Conservation (phyloP, 306 rosid genomes). For the Cucurbita ficifolia region DNA sequence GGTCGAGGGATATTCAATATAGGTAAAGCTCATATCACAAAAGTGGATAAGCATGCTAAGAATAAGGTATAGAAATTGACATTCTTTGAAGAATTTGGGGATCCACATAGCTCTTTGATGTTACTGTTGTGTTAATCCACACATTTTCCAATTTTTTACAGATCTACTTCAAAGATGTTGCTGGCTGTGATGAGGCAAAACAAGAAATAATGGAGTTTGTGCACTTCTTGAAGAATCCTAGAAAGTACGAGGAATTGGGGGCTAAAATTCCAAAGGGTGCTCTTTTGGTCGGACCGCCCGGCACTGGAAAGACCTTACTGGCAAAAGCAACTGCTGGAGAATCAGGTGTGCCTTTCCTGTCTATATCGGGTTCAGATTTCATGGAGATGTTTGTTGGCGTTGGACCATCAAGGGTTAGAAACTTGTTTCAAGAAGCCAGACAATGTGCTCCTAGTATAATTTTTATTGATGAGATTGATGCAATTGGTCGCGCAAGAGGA, state of each 20-base stretch:
- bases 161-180: constrained; percentile 85
- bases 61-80: constrained; percentile 42
- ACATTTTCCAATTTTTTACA: constrained; percentile 12
- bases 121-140: neutral
- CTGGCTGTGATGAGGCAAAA: constrained; percentile 97
- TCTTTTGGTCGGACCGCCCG: constrained; percentile 92
- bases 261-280: constrained; percentile 98
- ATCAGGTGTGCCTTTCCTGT: constrained; percentile 89
- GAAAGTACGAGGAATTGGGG: constrained; percentile 85
- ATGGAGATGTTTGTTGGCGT: constrained; percentile 98
- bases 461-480: constrained; percentile 94
- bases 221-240: constrained; percentile 87
- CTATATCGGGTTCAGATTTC: constrained; percentile 89
- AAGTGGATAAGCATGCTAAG: constrained; percentile 79
- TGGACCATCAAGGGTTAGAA: constrained; percentile 94
- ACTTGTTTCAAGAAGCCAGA: constrained; percentile 89
- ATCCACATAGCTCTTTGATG: neutral
- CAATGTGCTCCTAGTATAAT: constrained; percentile 91
- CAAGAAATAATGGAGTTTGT: constrained; percentile 96
- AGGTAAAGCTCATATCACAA: constrained; percentile 79
- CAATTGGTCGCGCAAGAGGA: constrained; percentile 96
- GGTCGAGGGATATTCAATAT: constrained; percentile 86
- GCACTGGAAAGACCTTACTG: constrained; percentile 92
- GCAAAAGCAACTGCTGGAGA: constrained; percentile 99
- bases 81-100: neutral